Evolutionary conservation across 169 alveolate species (phyloP), one percentile per base, ranked within the genome.

Genomic region (Babesia ovata): DNA sequence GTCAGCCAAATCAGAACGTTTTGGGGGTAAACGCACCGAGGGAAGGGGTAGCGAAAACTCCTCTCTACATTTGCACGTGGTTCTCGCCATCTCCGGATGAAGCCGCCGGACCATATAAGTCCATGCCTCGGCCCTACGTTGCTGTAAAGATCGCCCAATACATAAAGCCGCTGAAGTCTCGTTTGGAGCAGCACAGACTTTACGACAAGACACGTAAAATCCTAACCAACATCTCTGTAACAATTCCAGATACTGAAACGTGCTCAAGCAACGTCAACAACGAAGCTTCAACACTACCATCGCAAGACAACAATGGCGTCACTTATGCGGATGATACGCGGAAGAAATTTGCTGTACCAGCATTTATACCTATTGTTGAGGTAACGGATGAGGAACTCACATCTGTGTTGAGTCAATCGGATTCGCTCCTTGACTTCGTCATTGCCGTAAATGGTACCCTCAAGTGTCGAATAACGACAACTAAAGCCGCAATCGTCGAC

Each of bases 181-280:
- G 13, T 2, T 28, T 63, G 50, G 86, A 78, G 39, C 14, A 45
- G n/a, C 26, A 24, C 14, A 19, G 26, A 16, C 11, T 78, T 13
- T 78, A 63, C 50, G 86, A 78, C 29, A 78, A 78, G 53, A 33
- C 33, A 10, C 22, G 86, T 48, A 66, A 67, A 54, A 67, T 78
- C 4, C 21, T 65, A 4, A 21, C 60, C 14, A 24, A 22, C 4
- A 61, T 59, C 2, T n/a, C 73, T 4, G 12, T 4, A 8, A 36
- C 16, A 2, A 36, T 22, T 12, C 2, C 28, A 16, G 24, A 17
- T 10, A 22, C 7, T 1, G 19, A 17, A 7, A 39, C 24, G 0
- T 36, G 6, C 24, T 12, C 17, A 2, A 16, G 22, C 19, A 29
- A 26, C 10, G 36, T 4, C 8, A 61, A 26, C 21, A 14, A 4